Evolutionary conservation across 2,329 filamentous ascomycete species (phyloP).

Genomic region (Alternaria arbusti): DNA sequence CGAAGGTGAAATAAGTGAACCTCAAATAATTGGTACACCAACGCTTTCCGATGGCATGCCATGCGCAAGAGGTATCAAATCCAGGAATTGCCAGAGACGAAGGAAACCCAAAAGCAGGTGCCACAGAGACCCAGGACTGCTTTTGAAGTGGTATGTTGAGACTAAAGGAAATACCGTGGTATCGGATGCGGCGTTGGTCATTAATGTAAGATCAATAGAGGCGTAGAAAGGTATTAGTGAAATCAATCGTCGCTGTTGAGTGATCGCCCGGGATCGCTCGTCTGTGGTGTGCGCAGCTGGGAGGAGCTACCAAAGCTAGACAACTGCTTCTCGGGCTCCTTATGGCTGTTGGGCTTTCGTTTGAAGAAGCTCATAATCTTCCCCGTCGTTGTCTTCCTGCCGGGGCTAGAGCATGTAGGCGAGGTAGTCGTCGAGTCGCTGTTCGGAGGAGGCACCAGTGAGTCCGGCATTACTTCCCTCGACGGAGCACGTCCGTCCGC

Average conservation of each 20-base stretch:
- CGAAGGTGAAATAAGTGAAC: conserved; percentile 22
- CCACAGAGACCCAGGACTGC: conserved; percentile 18
- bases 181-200: conserved; percentile 25
- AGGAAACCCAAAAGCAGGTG: conserved; percentile 19
- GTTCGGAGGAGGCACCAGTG: conserved; percentile 32
- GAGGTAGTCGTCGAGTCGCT: conserved; percentile 29
- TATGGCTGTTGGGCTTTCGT: conserved; percentile 36
- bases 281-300: conserved; percentile 42
- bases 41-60: conserved; percentile 31
- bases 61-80: conserved; percentile 26
- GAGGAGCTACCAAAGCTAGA: conserved; percentile 46
- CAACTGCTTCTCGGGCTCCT: conserved; percentile 43
- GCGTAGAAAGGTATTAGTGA: conserved; percentile 5
- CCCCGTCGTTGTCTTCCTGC: conserved; percentile 36
- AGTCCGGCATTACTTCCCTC: conserved; percentile 30
- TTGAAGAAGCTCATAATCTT: conserved; percentile 48
- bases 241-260: conserved; percentile 45
- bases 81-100: conserved; percentile 18
- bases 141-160: conserved; percentile 25
- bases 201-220: conserved; percentile 16
- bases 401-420: conserved; percentile 32
- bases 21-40: conserved; percentile 16
- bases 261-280: conserved; percentile 43
- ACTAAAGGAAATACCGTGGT: conserved; percentile 26
- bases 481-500: conserved; percentile 28